phyloP scores from a whole-genome alignment of 2,329 filamentous ascomycete species.

The Calonectria montana region DNA sequence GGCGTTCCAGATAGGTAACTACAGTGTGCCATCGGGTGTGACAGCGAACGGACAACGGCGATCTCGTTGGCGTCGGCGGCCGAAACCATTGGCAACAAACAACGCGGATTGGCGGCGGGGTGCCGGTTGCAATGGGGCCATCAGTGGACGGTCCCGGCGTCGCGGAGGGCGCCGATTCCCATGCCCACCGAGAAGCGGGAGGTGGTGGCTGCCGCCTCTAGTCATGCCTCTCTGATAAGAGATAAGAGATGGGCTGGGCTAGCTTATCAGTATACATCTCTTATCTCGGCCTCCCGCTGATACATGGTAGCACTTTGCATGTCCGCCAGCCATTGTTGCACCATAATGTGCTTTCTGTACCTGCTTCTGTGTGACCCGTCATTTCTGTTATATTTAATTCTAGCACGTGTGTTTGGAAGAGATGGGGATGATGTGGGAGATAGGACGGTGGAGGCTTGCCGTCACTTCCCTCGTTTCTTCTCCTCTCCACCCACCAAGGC shows the following conservation, averaged over 20 bases:
- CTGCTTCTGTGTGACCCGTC: background rate
- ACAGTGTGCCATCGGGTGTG: slow-evolving; percentile 26
- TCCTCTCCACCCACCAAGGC: background rate
- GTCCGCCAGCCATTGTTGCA: background rate
- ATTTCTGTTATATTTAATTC: background rate
- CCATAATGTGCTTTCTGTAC: background rate
- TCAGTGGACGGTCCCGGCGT: slow-evolving; percentile 36
- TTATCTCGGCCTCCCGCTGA: background rate
- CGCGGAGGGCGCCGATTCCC: slow-evolving; percentile 45
- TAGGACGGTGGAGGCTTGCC: background rate
- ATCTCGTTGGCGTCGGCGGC: slow-evolving; percentile 35
- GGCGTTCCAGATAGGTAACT: slow-evolving; percentile 21
- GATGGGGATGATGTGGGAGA: background rate
- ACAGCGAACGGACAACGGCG: slow-evolving; percentile 40
- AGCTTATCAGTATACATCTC: background rate
- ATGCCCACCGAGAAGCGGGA: slow-evolving; percentile 31
- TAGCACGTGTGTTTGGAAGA: background rate
- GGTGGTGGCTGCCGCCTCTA: slow-evolving; percentile 31
- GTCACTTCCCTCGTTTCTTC: background rate
- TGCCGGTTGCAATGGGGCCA: slow-evolving; percentile 36
- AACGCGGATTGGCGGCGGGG: slow-evolving; percentile 31
- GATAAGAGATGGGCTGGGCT: no score
- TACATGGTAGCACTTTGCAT: background rate
- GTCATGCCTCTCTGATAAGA: background rate
- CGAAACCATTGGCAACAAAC: slow-evolving; percentile 31